phyloP scores from a whole-genome alignment of 768 basidiomycete genomes.

The Agrocybe chaxingu region DNA sequence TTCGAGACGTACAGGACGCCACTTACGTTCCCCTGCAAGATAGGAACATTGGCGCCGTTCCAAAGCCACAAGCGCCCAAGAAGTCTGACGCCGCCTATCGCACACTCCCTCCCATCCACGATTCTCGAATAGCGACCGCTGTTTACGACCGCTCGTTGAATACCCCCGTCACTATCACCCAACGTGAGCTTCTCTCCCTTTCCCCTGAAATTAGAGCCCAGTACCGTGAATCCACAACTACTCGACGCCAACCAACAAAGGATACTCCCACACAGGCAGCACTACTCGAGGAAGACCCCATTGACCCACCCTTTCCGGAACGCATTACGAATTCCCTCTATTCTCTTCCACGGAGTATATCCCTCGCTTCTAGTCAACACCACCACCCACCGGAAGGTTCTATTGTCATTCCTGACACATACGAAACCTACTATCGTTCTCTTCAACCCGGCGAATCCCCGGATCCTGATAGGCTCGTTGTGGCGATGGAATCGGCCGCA shows the following conservation, averaged over 20 bases:
- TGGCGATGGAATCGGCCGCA: slow-evolving; percentile 19
- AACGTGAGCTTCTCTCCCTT: slow-evolving; percentile 16
- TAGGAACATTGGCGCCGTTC: slow-evolving; percentile 9
- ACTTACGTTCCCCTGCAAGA: slow-evolving; percentile 13
- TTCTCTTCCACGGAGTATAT: neutral
- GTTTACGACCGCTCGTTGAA: slow-evolving; percentile 16
- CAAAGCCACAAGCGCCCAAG: slow-evolving; percentile 3
- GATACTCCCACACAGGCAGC: neutral
- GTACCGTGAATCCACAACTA: slow-evolving; percentile 14
- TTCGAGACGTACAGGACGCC: slow-evolving; percentile 11
- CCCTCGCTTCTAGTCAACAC: slow-evolving; percentile 1
- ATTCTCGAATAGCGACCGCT: slow-evolving; percentile 8
- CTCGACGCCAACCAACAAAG: slow-evolving; percentile 2
- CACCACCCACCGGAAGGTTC: slow-evolving; percentile 5
- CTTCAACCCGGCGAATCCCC: slow-evolving; percentile 8
- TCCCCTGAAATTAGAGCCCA: slow-evolving; percentile 16
- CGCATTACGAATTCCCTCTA: neutral
- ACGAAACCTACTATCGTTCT: slow-evolving; percentile 9
- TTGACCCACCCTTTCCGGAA: neutral
- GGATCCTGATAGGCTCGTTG: slow-evolving; percentile 8
- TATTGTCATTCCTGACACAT: slow-evolving; percentile 1
- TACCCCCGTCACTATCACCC: slow-evolving; percentile 13
- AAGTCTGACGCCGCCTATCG: slow-evolving; percentile 15
- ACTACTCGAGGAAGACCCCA: neutral
- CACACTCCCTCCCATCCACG: slow-evolving; percentile 13